Base-by-base conservation (phyloP, 305 asterid species). In the Lippia alba region DNA sequence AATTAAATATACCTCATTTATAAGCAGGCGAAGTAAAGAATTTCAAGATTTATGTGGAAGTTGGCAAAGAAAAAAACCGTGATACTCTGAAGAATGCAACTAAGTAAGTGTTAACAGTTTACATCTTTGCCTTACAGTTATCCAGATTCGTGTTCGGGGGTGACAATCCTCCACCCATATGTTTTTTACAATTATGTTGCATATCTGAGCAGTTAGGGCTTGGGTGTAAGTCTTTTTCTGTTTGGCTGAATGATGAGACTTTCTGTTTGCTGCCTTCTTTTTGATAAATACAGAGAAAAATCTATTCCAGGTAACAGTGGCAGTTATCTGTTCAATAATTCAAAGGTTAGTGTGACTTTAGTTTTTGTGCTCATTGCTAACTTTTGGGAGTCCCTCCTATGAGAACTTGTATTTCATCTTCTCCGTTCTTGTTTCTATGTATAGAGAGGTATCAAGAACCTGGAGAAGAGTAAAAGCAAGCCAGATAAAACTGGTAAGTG, bases 31-130 rank as follows among this genome's bases (percentile, higher is more conserved):
- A 72, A 67, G 78, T 68, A 10, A 78, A 70, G 72, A 69, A 77
- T 57, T 78, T 89, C 69, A 81, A 82, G 76, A 84, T 89, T 78
- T 89, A 79, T 76, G 79, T 69, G 68, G 91, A 89, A 66, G 65
- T n/a, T 17, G 90, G 83, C 64, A 81, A 62, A 73, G 81, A 60
- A 5, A 78, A 80, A 65, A 45, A 61, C 50, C 75, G 74, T 17
- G 82, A 70, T 56, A 54, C 82, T 76, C 78, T 78, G 54, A 63
- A 69, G 58, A 76, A 76, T 62, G 71, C 61, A 49, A 70, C 66
- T 61, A 83, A 84, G 94, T 88, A 75, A 78, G 87, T 69, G 50
- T 49, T 19, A 40, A 53, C 64, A 34, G 58, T 41, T 77, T 9
- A 36, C 70, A 32, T 34, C 32, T 71, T 41, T 12, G 53, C 39